phyloP scores from a whole-genome alignment of 75 land plant species.

The Cunninghamia lanceolata region DNA sequence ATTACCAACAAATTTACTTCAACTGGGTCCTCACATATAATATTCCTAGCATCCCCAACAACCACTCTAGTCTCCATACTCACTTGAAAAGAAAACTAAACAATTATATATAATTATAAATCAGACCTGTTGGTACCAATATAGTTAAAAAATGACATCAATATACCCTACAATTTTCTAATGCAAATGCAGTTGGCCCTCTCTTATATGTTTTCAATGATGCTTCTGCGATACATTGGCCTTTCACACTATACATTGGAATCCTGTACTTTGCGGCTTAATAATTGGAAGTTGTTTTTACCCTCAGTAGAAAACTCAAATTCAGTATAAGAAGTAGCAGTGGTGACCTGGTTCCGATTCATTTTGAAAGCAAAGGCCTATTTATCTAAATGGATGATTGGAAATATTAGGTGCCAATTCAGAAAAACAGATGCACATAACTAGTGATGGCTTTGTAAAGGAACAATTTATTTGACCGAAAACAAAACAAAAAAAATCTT shows the following conservation, averaged over 20 bases:
- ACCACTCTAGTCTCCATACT: slow-evolving; percentile 14
- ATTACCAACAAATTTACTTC: slow-evolving; percentile 4
- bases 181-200: slow-evolving; percentile 47
- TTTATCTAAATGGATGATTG: neutral
- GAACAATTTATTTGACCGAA: slow-evolving; percentile 53
- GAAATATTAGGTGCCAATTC: slow-evolving; percentile 9
- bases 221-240: slow-evolving; percentile 16
- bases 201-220: slow-evolving; percentile 47
- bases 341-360: neutral
- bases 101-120: neutral
- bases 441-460: slow-evolving; percentile 18
- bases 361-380: neutral
- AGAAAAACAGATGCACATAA: slow-evolving; percentile 6
- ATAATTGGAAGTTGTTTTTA: too few relatives aligned
- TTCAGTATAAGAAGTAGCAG: slow-evolving; percentile 7
- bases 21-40: slow-evolving; percentile 19
- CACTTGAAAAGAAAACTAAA: slow-evolving; percentile 6
- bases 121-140: too few relatives aligned
- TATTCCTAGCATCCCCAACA: slow-evolving; percentile 21
- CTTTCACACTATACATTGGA: slow-evolving; percentile 35
- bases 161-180: neutral
- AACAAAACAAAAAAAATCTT: too few relatives aligned
- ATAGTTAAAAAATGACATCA: too few relatives aligned
- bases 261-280: slow-evolving; percentile 57
- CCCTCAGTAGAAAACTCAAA: slow-evolving; percentile 15